Evolutionary conservation across 2,329 filamentous ascomycete genomes (phyloP).

Genomic region (Colletotrichum chrysophilum): DNA sequence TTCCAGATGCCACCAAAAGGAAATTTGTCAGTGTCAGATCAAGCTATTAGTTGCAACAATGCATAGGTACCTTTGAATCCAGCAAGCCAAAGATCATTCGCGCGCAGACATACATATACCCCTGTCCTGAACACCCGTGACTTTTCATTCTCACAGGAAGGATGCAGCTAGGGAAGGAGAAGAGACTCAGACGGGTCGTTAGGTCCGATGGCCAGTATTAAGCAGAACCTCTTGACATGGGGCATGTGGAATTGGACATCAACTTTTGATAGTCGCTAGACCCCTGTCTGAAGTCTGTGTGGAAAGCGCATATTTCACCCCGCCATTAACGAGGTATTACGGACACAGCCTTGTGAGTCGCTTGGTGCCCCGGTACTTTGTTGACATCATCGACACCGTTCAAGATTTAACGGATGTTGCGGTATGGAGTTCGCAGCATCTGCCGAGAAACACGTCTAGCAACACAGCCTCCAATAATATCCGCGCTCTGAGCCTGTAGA

Average conservation of each 20-base stretch:
- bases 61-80: neutral
- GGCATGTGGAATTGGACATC: neutral
- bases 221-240: neutral
- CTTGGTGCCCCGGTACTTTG: neutral
- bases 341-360: neutral
- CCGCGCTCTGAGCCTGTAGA: neutral
- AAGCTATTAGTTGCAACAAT: neutral
- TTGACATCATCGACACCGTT: neutral
- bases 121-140: conserved; percentile 8
- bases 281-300: neutral
- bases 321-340: neutral
- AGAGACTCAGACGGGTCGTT: neutral
- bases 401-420: neutral
- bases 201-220: neutral
- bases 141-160: neutral
- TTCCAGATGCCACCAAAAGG: neutral
- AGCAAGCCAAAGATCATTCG: neutral
- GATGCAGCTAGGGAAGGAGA: neutral
- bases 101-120: neutral
- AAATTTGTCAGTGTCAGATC: neutral
- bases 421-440: neutral
- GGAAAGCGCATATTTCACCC: neutral
- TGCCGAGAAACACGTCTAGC: neutral
- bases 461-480: neutral
- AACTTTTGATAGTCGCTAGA: neutral